Base-by-base conservation (phyloP, 1,139 yeast genomes). In the Pichiaceae sp. region DNA sequence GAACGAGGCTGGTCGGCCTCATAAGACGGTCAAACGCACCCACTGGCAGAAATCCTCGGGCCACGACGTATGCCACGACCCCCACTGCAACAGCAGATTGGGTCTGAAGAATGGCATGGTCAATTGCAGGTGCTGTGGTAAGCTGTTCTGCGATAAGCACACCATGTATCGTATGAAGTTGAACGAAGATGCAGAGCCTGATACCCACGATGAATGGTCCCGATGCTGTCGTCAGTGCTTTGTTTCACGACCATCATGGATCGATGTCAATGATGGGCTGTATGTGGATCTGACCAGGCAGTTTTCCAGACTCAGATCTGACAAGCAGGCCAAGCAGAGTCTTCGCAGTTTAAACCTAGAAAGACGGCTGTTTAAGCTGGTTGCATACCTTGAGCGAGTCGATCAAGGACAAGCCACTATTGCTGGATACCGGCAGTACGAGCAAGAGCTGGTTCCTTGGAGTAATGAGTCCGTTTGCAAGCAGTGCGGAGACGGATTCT, bases 121-220 rank as follows among this genome's bases (percentile, higher is more conserved):
- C 3, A 78, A 79, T 50, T 80, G 89, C 53, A 59, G 82, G 17
- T 70, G 64, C 45, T 87, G 96, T 60, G 96, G 96, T 0, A 58
- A 65, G 21, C 57, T 86, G 17, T 85, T 60, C 52, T 86, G 96
- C 54, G 69, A 70, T 41, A 60, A 58, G 20, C 95, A 87, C 60
- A 68, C 86, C 3, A 58, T 64, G 36, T 75, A 66, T 50, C 66
- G 64, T 31, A 59, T 72, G 41, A 72, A 64, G 60, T 65, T 64
- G 37, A 66, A 65, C 48, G 57, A 45, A 27, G 54, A 53, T 42
- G 85, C 75, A 4, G 39, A 64, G 34, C 65, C 71, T 46, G 69
- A 72, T 43, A 63, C 72, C 0, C 19, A 18, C 2, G 94, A 94
- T 0, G 59, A 64, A 4, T 81, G 91, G 91, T 66, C 78, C 35